Evolutionary conservation across 1,284 basidiomycete genomes (phyloP).

Genomic region (Sanghuangporus sanghuang): DNA sequence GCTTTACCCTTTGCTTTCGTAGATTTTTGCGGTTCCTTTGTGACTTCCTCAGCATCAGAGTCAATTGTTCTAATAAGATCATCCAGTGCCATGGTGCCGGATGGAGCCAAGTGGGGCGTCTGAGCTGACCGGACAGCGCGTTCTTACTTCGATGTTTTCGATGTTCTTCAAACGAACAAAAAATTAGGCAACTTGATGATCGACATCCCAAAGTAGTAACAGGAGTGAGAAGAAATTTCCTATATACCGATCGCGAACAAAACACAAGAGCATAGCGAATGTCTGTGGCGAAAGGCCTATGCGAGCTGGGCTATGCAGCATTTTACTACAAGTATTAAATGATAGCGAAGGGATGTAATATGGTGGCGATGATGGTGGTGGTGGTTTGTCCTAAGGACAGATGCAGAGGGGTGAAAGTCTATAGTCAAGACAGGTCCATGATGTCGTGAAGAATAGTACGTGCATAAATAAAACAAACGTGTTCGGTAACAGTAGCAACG

Average conservation of each 20-base stretch:
- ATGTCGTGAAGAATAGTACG: background rate
- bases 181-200: background rate
- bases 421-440: constrained; percentile 3
- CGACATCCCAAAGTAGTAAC: background rate
- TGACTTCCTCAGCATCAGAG: constrained; percentile 63
- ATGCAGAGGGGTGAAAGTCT: constrained; percentile 2
- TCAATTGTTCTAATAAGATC: constrained; percentile 82
- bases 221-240: background rate
- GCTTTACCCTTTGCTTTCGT: constrained; percentile 22
- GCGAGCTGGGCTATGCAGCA: background rate
- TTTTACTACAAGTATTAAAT: background rate
- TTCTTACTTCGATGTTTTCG: too few relatives aligned
- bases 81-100: constrained; percentile 19
- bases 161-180: background rate
- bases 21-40: constrained; percentile 19
- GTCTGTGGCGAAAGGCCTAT: background rate
- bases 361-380: background rate
- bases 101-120: background rate
- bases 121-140: background rate
- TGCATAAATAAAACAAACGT: background rate
- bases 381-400: background rate
- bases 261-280: background rate
- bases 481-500: background rate
- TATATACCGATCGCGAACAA: background rate
- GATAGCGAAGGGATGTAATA: background rate